Evolutionary conservation across 441 rosid genomes (phyloP).

Genomic region (Viola pubescens): DNA sequence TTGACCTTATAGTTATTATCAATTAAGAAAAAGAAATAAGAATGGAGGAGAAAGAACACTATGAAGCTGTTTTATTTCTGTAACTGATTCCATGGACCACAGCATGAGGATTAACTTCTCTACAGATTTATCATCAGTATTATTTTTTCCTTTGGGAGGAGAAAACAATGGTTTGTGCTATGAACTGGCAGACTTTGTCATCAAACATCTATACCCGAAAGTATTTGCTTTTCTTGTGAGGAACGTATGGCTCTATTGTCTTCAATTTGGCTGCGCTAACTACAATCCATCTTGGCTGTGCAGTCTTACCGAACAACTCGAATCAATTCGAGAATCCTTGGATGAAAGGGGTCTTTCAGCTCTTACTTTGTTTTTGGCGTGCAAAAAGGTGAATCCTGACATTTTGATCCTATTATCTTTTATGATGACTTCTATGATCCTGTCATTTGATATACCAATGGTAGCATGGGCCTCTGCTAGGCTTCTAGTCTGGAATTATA

Average conservation of each 20-base stretch:
- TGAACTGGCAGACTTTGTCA: background rate
- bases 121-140: no score
- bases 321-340: constrained; percentile 70
- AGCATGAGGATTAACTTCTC: no score
- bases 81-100: background rate
- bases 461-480: no score
- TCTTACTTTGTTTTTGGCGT: constrained; percentile 57
- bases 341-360: constrained; percentile 57
- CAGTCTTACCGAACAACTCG: constrained; percentile 95
- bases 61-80: background rate
- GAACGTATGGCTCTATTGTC: constrained; percentile 4
- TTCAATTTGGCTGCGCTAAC: background rate
- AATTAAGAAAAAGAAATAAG: background rate
- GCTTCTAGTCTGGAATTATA: no score
- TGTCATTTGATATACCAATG: background rate
- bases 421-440: constrained; percentile 10
- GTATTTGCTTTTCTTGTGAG: background rate
- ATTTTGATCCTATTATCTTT: constrained; percentile 10
- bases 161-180: background rate
- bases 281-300: constrained; percentile 17
- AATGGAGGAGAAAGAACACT: background rate
- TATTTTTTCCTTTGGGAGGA: background rate
- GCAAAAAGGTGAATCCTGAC: constrained; percentile 51
- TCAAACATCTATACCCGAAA: no score
- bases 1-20: background rate